Evolutionary conservation across 306 rosid species (phyloP).

Genomic region (Rosa persica): DNA sequence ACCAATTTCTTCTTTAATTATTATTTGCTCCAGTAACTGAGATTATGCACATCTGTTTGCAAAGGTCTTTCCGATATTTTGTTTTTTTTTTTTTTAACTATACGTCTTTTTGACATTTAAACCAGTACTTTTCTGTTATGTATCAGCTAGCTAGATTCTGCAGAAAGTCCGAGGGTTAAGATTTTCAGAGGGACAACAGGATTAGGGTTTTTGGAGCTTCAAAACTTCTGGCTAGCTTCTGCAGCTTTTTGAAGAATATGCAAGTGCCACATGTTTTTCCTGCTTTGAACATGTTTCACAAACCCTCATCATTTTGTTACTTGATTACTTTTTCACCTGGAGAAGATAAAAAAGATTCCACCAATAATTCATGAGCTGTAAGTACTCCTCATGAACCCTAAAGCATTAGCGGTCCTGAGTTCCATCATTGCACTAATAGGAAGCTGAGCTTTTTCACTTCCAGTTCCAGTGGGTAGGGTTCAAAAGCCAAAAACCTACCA

Average conservation of each 20-base stretch:
- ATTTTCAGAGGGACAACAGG: neutral
- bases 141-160: neutral
- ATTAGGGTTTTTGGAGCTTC: conserved; percentile 4
- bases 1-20: neutral
- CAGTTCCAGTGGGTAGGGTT: conserved; percentile 23
- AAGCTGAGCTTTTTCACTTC: conserved; percentile 23
- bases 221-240: neutral
- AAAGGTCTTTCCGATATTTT: neutral
- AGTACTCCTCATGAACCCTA: conserved; percentile 24
- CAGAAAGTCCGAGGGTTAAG: neutral
- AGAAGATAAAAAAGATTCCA: conserved; percentile 54
- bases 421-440: conserved; percentile 57
- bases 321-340: conserved; percentile 35
- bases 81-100: neutral
- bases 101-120: neutral
- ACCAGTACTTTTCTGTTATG: neutral
- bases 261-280: conserved; percentile 26
- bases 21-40: neutral
- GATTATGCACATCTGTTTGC: neutral
- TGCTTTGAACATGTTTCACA: conserved; percentile 39
- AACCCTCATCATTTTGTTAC: conserved; percentile 54
- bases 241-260: conserved; percentile 1
- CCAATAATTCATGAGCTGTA: conserved; percentile 49
- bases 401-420: conserved; percentile 28
- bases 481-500: conserved; percentile 26